Conservation (phyloP, 495 filamentous ascomycete species). For the Hypoxylon cercidicola region DNA sequence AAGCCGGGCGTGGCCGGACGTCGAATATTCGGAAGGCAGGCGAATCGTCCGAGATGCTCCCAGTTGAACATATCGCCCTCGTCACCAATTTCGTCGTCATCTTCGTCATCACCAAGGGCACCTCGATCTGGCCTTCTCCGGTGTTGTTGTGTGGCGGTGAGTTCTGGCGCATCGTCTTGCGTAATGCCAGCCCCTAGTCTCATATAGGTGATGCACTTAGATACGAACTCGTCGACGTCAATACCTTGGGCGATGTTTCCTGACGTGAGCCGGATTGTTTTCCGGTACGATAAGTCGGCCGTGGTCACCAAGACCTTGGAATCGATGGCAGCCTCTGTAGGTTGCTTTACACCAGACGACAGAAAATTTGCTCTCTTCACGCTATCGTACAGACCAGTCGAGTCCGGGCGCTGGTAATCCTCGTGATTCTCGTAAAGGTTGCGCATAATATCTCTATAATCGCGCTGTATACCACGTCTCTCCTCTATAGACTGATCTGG, state of each 20-base stretch:
- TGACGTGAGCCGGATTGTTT: constrained; percentile 72
- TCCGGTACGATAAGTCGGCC: constrained; percentile 80
- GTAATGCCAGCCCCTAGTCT: constrained; percentile 62
- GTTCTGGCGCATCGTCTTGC: constrained; percentile 52
- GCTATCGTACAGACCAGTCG: constrained; percentile 69
- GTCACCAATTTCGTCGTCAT: constrained; percentile 68
- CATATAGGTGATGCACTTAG: constrained; percentile 92
- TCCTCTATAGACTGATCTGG: constrained; percentile 88
- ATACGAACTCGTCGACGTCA: constrained; percentile 93
- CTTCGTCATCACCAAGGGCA: constrained; percentile 48
- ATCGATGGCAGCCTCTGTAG: constrained; percentile 91
- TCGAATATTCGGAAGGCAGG: constrained; percentile 74
- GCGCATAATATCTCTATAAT: constrained; percentile 71
- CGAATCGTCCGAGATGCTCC: constrained; percentile 81
- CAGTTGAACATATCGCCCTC: constrained; percentile 87
- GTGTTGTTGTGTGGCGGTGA: constrained; percentile 59
- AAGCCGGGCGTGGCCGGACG: constrained; percentile 85
- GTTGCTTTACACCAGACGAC: constrained; percentile 81
- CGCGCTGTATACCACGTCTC: constrained; percentile 74
- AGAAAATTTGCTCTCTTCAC: constrained; percentile 71
- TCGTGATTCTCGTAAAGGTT: constrained; percentile 77
- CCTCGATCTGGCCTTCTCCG: constrained; percentile 46
- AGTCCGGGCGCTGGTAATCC: constrained; percentile 70
- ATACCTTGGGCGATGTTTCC: constrained; percentile 77
- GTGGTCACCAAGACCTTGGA: constrained; percentile 81